A percentile compares a stretch with the other conserved stretches of the same genome.
These are phyloP conservation scores for Aschersonia sp. DNA, from an alignment of 2,329 filamentous ascomycete genomes.

Conservation along the genomic window DNA sequence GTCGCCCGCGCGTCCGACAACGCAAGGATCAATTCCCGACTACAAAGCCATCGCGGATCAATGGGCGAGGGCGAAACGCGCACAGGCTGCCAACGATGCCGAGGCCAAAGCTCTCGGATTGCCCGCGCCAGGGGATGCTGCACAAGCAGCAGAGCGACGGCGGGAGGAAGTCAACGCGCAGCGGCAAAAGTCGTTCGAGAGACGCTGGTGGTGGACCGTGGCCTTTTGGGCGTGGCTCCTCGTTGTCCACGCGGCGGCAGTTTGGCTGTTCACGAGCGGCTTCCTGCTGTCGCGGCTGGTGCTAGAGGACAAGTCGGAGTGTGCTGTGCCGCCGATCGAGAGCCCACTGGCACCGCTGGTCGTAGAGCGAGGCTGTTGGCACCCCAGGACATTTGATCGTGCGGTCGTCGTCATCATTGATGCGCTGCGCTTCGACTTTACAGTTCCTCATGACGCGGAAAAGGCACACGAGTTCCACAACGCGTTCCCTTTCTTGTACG, in stretches of 20 bases:
- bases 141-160: slow-evolving; percentile 26
- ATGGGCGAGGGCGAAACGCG: slow-evolving; percentile 37
- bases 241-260: slow-evolving; percentile 62
- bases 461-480: slow-evolving; percentile 55
- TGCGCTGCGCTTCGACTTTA: slow-evolving; percentile 93
- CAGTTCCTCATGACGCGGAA: slow-evolving; percentile 50
- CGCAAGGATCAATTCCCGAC: slow-evolving; percentile 16
- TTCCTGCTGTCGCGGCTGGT: slow-evolving; percentile 83
- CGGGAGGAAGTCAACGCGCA: slow-evolving; percentile 31
- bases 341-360: slow-evolving; percentile 23
- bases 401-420: slow-evolving; percentile 86
- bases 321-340: slow-evolving; percentile 52
- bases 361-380: slow-evolving; percentile 70
- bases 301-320: slow-evolving; percentile 62
- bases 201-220: slow-evolving; percentile 41
- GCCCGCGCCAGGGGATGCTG: slow-evolving; percentile 16
- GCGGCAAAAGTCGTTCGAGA: slow-evolving; percentile 34
- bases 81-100: slow-evolving; percentile 28
- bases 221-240: slow-evolving; percentile 59
- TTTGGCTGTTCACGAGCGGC: slow-evolving; percentile 87
- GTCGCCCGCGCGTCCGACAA: slow-evolving; percentile 4
- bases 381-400: slow-evolving; percentile 84
- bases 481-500: slow-evolving; percentile 73
- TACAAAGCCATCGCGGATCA: slow-evolving; percentile 38
- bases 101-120: slow-evolving; percentile 13